Evolutionary conservation across 106 monocot species (phyloP).

Genomic region (Acorus calamus): DNA sequence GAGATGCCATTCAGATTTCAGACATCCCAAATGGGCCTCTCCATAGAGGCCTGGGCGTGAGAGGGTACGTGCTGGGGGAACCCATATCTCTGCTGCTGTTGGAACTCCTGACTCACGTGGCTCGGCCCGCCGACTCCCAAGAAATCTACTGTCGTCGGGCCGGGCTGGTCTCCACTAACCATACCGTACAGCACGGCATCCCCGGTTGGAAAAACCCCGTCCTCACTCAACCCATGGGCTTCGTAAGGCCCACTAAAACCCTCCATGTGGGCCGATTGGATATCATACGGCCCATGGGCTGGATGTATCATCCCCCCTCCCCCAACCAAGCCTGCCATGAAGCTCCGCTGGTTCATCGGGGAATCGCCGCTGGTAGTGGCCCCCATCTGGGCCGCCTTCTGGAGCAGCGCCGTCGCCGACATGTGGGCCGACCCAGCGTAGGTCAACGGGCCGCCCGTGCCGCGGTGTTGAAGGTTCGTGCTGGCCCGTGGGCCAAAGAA

Average conservation of each 20-base stretch:
- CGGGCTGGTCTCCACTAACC: not conserved
- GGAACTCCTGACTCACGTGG: not conserved
- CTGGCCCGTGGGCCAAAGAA: not conserved
- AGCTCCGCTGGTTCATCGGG: not conserved
- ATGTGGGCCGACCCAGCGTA: constrained; percentile 9
- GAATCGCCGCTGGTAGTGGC: constrained; percentile 9
- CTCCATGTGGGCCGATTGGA: too few relatives aligned
- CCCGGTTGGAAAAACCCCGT: too few relatives aligned
- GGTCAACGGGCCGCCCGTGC: too few relatives aligned
- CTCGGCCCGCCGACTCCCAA: constrained; percentile 9
- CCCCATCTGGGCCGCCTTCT: constrained; percentile 47
- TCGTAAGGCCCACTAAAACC: too few relatives aligned
- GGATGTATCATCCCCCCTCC: too few relatives aligned
- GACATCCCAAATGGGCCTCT: too few relatives aligned
- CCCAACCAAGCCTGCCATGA: constrained; percentile 8
- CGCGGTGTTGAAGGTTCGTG: not conserved
- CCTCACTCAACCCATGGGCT: too few relatives aligned
- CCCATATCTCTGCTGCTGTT: too few relatives aligned
- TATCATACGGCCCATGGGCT: too few relatives aligned
- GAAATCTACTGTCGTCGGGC: constrained; percentile 12
- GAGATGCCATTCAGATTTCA: too few relatives aligned
- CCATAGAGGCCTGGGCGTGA: too few relatives aligned
- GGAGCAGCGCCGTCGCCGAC: constrained; percentile 45
- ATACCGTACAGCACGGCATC: not conserved
- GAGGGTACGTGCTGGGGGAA: too few relatives aligned